Base-by-base conservation (phyloP, 345 rosid genomes). In the Lepidium africanum region DNA sequence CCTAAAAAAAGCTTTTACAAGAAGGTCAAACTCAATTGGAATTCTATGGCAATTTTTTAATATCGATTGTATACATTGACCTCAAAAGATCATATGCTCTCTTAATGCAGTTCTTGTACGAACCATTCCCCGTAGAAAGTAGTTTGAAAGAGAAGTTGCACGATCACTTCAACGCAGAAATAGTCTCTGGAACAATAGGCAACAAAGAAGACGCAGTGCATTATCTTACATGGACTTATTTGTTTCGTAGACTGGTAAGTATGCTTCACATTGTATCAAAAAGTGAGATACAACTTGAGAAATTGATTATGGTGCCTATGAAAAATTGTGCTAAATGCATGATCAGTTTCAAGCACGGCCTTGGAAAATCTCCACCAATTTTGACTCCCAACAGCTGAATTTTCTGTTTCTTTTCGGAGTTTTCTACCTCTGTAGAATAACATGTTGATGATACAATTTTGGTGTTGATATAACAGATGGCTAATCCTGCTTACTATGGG, bases 121-220 rank as follows among this genome's bases (percentile, higher is more conserved):
- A 93, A 81, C 98, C 98, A 58, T 93, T 93, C 81, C 98, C 98
- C 0, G 98, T 93, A 65, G 98, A 93, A 80, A 93, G 98, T 81
- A 90, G 98, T 83, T 79, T 93, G 82, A 86, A 84, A 80, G 98
- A 87, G 81, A 89, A 78, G 63, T 64, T 93, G 79, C 94, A 88
- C 56, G 80, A 88, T 50, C 97, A 93, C 77, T 84, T 90, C 71
- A 93, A 90, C 51, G 98, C 98, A 17, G 98, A 93, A 85, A 90
- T 93, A 60, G 87, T 87, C 73, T 82, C 91, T 19, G 89, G 94
- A 61, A 93, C 98, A 69, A 90, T 93, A 42, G 84, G 77, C 81
- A 87, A 84, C 67, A 88, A 90, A 81, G 97, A 90, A 85, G 97
- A 93, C 77, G 98, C 96, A 3, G 73, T 93, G 61, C 97, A 88